These are phyloP conservation scores for Russula abietina DNA, from an alignment of 768 basidiomycete genomes.

Conservation along the genomic window DNA sequence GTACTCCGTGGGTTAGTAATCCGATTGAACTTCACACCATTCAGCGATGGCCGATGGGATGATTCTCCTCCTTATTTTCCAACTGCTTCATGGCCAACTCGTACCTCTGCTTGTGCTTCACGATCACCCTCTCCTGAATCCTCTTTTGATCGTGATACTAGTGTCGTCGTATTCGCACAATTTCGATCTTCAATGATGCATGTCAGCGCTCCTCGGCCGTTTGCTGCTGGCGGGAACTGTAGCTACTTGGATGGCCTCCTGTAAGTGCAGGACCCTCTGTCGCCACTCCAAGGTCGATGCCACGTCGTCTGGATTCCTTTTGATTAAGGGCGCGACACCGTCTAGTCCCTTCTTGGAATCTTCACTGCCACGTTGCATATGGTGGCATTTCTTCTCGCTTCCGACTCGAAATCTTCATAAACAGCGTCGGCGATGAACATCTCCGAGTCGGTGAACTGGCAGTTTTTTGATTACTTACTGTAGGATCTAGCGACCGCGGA, in stretches of 20 bases:
- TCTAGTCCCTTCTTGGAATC: too few species aligned
- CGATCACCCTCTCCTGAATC: neutral
- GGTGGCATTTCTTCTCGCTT: too few species aligned
- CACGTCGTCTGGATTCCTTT: neutral
- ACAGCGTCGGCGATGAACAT: neutral
- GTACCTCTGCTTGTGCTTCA: neutral
- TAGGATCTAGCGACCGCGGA: too few species aligned
- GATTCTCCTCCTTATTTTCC: too few species aligned
- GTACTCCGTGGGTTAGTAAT: too few species aligned
- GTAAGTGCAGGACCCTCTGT: neutral
- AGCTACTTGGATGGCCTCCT: neutral
- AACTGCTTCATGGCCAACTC: too few species aligned
- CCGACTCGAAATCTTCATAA: too few species aligned
- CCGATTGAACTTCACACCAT: too few species aligned
- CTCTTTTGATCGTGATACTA: neutral
- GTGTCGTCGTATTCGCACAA: neutral
- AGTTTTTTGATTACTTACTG: too few species aligned
- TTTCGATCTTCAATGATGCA: neutral
- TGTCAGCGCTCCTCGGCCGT: neutral
- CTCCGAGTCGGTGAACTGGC: neutral
- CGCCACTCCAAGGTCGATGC: neutral
- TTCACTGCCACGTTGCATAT: too few species aligned
- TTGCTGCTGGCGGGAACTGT: neutral
- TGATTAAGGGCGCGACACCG: too few species aligned
- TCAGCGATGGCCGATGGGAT: too few species aligned